Percentiles rank a stretch among this genome's conserved stretches.
Evolutionary conservation across 2,329 filamentous ascomycete species (phyloP).

Genomic region (Botryotinia calthae): DNA sequence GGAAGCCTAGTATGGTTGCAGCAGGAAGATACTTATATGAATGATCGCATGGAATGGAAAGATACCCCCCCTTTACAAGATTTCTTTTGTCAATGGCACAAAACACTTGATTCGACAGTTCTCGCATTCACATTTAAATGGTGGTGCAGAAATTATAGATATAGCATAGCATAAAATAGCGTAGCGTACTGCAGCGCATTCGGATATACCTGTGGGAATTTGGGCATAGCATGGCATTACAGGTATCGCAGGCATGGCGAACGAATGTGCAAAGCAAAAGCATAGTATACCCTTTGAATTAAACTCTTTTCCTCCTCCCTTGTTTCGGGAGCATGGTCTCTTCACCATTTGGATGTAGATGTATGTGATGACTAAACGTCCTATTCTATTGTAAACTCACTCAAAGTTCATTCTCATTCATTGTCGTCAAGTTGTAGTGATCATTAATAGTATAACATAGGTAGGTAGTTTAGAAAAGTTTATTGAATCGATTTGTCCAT

Average conservation of each 20-base stretch:
- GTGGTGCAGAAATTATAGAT: not conserved
- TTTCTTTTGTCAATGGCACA: slow-evolving; percentile 2
- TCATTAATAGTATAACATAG: not conserved
- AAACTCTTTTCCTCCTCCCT: not conserved
- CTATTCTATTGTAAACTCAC: not conserved
- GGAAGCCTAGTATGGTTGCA: not conserved
- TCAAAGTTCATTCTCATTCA: not conserved
- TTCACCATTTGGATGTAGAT: not conserved
- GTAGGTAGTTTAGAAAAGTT: not conserved
- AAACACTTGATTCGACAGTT: not conserved
- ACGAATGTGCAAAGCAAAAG: not conserved
- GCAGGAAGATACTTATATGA: not conserved
- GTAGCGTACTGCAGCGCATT: not conserved
- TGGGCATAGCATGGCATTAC: not conserved
- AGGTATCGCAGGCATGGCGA: not conserved
- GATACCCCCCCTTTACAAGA: slow-evolving; percentile 16
- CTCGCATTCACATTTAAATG: not conserved
- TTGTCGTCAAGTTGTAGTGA: not conserved
- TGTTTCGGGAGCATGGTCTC: not conserved
- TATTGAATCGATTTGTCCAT: not conserved
- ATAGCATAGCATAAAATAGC: not conserved
- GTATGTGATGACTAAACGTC: not conserved
- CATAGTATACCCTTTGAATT: not conserved
- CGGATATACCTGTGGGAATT: not conserved
- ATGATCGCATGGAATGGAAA: not conserved